A percentile compares a stretch with the other conserved stretches of the same genome.
These are phyloP conservation scores for Nicotiana noctiflora DNA, from an alignment of 257 asterid species.

Conservation along the genomic window DNA sequence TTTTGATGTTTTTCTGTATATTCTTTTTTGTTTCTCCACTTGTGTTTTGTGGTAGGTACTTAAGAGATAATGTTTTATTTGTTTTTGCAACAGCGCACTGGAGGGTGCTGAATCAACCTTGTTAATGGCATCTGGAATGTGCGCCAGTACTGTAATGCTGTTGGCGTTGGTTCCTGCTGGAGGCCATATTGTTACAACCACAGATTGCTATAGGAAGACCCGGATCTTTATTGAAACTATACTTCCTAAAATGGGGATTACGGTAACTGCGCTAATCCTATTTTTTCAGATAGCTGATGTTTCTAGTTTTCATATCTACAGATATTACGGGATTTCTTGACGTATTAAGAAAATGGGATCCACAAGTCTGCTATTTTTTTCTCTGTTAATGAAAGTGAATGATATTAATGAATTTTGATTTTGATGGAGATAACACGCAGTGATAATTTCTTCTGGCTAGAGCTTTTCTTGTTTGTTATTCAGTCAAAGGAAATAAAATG, in stretches of 20 bases:
- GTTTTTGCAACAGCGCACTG: constrained; percentile 59
- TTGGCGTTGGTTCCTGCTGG: constrained; percentile 91
- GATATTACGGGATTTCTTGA: neutral
- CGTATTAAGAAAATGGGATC: no score
- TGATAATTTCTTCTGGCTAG: neutral
- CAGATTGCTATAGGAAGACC: constrained; percentile 90
- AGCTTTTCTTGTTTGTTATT: neutral
- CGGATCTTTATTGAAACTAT: constrained; percentile 74
- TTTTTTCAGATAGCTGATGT: neutral
- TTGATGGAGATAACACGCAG: neutral
- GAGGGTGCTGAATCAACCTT: constrained; percentile 92
- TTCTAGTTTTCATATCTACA: neutral
- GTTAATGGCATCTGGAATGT: constrained; percentile 87
- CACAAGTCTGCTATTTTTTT: no score
- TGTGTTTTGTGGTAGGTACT: neutral
- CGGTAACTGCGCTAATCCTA: constrained; percentile 29
- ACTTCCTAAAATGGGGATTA: constrained; percentile 86
- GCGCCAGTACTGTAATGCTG: constrained; percentile 77
- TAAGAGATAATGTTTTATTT: neutral
- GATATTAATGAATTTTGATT: neutral
- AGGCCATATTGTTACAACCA: constrained; percentile 84
- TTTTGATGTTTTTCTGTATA: neutral
- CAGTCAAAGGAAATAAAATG: neutral
- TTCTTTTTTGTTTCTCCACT: neutral
- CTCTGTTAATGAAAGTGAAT: neutral